Percentiles rank a stretch among this genome's conserved stretches.
phyloP scores from a whole-genome alignment of 441 rosid species.

The Erysimum pusillum region DNA sequence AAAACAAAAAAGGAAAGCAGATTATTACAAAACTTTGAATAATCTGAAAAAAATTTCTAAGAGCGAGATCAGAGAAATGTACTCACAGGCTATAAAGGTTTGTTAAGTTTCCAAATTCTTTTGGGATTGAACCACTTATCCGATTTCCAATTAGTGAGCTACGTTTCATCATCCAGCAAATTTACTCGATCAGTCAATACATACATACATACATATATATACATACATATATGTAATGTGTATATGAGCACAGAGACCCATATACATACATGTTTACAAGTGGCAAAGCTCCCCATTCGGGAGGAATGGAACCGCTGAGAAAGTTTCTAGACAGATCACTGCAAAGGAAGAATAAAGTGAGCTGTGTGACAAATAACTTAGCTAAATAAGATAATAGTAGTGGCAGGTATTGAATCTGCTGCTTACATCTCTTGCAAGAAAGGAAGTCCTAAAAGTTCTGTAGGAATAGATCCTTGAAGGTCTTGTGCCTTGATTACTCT shows the following conservation, averaged over 20 bases:
- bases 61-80: conserved; percentile 1
- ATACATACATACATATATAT: not conserved
- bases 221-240: not conserved
- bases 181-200: not conserved
- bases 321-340: conserved; percentile 70
- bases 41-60: not conserved
- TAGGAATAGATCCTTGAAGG: conserved; percentile 59
- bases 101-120: conserved; percentile 59
- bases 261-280: conserved; percentile 52
- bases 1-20: not conserved
- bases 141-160: conserved; percentile 63
- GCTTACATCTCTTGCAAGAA: conserved; percentile 59
- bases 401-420: not conserved
- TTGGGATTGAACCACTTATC: conserved; percentile 62
- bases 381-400: not conserved
- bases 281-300: conserved; percentile 58
- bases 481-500: conserved; percentile 55
- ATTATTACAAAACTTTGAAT: not conserved
- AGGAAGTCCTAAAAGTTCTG: conserved; percentile 53
- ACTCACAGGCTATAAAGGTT: conserved; percentile 57
- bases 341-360: not conserved
- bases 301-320: conserved; percentile 67
- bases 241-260: not conserved
- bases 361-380: no score
- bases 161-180: conserved; percentile 32